phyloP scores from a whole-genome alignment of 2,329 filamentous ascomycete species.

The Ophiostoma fasciatum region DNA sequence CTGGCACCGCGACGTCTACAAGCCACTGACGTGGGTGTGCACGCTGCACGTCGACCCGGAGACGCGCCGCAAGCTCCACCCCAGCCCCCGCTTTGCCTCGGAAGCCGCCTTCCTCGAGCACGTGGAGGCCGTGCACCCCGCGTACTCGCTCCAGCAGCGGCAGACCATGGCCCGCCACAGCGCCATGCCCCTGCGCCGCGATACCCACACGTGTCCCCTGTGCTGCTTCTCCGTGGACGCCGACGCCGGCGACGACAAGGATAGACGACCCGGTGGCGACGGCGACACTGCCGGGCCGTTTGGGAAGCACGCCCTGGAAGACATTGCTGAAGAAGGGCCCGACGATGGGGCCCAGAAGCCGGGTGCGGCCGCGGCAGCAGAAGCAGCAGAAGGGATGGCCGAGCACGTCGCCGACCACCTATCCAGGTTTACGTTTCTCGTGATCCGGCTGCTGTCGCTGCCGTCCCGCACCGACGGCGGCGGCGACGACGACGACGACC shows the following conservation, averaged over 20 bases:
- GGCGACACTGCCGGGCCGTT: background rate
- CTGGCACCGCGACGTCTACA: background rate
- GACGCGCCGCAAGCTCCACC: background rate
- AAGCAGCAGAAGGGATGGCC: background rate
- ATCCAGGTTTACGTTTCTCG: background rate
- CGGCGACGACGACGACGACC: background rate
- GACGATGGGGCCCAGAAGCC: background rate
- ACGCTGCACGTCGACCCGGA: background rate
- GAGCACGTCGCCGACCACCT: background rate
- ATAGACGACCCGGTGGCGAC: too few species aligned
- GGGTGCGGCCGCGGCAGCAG: too few species aligned
- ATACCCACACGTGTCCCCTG: background rate
- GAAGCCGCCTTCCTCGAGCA: background rate
- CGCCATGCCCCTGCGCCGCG: background rate
- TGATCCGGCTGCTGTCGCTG: background rate
- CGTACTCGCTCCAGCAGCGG: background rate
- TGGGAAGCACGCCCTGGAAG: background rate
- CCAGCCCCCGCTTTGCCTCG: background rate
- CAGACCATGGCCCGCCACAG: background rate
- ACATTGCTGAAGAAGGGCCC: background rate
- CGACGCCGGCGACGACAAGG: too few species aligned
- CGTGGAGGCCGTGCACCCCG: background rate
- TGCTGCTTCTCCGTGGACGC: background rate
- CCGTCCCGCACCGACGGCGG: background rate
- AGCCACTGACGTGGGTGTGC: background rate